Evolutionary conservation across 2,329 filamentous ascomycete genomes (phyloP).

Genomic region (Aspergillus flavus): DNA sequence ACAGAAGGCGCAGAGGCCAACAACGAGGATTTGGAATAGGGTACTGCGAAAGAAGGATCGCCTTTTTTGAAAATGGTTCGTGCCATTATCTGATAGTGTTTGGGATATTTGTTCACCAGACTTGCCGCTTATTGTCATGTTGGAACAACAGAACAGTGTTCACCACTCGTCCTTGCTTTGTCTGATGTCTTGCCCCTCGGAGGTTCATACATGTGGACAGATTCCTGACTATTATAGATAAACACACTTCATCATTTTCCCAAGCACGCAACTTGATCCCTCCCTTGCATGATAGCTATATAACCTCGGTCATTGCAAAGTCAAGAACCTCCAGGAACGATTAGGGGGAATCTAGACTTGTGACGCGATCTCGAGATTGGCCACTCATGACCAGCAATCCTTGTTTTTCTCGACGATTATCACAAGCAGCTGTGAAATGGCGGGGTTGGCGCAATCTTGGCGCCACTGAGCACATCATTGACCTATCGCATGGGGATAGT

Average conservation of each 20-base stretch:
- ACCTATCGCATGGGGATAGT: background rate
- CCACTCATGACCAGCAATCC: background rate
- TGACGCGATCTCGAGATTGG: background rate
- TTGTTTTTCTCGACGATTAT: slow-evolving; percentile 20
- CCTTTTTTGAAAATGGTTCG: background rate
- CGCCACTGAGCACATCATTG: background rate
- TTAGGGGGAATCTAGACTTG: background rate
- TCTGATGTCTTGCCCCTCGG: background rate
- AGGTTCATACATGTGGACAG: background rate
- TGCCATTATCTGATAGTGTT: background rate
- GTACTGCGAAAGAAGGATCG: slow-evolving; percentile 16
- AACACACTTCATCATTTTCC: background rate
- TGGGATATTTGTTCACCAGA: background rate
- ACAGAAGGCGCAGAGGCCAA: slow-evolving; percentile 45
- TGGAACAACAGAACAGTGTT: background rate
- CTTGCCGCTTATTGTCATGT: background rate
- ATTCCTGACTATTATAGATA: background rate
- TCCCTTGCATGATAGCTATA: background rate
- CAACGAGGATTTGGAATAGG: slow-evolving; percentile 45
- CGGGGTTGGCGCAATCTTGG: background rate
- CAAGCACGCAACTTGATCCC: background rate
- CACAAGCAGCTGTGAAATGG: slow-evolving; percentile 14
- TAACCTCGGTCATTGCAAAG: background rate
- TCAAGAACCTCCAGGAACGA: background rate
- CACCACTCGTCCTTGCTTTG: background rate